Percentiles rank a stretch among this genome's conserved stretches.
Evolutionary conservation across 169 alveolate species (phyloP).

Genomic region (Toxoplasma gondii): DNA sequence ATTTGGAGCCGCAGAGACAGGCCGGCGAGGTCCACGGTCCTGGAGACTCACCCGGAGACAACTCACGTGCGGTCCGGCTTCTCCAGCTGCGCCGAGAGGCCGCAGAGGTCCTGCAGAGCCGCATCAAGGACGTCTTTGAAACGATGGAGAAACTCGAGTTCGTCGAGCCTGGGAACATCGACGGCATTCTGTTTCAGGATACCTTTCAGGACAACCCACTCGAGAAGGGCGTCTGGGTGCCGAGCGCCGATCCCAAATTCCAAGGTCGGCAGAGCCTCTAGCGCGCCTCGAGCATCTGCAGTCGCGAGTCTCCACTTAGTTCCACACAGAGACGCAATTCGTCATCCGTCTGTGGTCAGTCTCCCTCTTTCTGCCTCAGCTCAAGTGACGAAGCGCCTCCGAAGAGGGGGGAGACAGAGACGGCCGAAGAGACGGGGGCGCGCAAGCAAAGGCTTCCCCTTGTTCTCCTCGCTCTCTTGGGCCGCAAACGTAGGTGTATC

Average conservation of each 20-base stretch:
- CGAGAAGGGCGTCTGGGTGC: not conserved
- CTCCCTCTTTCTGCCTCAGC: no score
- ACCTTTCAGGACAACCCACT: not conserved
- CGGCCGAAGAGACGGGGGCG: no score
- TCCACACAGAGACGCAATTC: no score
- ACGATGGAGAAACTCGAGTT: not conserved
- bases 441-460: no score
- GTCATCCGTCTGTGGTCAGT: no score
- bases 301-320: no score
- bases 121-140: not conserved
- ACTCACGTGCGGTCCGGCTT: no score
- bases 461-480: no score
- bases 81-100: not conserved
- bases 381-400: no score
- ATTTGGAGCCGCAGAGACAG: not conserved
- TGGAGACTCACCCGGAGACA: not conserved
- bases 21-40: not conserved
- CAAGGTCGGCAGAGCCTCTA: not conserved
- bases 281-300: no score
- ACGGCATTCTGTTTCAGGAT: not conserved
- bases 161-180: not conserved
- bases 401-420: no score
- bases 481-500: no score
- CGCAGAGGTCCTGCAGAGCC: not conserved
- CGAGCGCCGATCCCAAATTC: constrained; percentile 31